A percentile compares a stretch with the other conserved stretches of the same genome.
Conservation (phyloP, 305 asterid species). For the Fraxinus sp. region DNA sequence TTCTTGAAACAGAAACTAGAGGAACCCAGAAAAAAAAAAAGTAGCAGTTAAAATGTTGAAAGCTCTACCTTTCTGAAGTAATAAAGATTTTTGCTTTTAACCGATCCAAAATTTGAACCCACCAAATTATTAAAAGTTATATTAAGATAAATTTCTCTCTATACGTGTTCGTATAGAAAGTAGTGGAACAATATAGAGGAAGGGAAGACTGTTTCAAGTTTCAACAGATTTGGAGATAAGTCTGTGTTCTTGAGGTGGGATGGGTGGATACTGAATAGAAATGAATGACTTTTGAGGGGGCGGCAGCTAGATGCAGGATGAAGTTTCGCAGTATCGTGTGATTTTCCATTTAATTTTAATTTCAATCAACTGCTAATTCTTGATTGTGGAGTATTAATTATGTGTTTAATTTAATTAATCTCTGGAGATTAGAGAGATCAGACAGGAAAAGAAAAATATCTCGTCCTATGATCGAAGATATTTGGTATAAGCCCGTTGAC, state of each 20-base stretch:
- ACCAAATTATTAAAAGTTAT: slow-evolving; percentile 6
- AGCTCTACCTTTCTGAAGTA: slow-evolving; percentile 27
- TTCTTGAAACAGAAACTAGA: background rate
- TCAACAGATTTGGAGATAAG: slow-evolving; percentile 10
- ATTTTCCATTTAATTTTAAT: slow-evolving; percentile 24
- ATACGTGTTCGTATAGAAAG: background rate
- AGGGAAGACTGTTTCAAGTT: background rate
- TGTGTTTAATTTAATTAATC: background rate
- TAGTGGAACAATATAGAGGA: background rate
- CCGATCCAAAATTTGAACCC: slow-evolving; percentile 33
- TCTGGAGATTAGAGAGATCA: background rate
- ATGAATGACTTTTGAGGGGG: slow-evolving; percentile 20
- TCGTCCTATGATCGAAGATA: background rate
- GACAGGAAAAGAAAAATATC: background rate
- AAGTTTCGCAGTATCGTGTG: background rate
- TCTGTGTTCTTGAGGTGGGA: background rate
- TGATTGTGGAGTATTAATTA: background rate
- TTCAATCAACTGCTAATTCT: slow-evolving; percentile 28
- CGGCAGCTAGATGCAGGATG: slow-evolving; percentile 20
- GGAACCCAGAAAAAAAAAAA: background rate
- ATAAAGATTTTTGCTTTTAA: slow-evolving; percentile 18
- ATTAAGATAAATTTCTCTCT: background rate
- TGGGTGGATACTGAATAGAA: background rate
- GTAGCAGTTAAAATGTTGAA: slow-evolving; percentile 18
- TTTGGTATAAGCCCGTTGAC: background rate